Percentiles rank a stretch among this genome's conserved stretches.
Conservation (phyloP, 2,329 filamentous ascomycete genomes). For the Xylariaceae sp. region DNA sequence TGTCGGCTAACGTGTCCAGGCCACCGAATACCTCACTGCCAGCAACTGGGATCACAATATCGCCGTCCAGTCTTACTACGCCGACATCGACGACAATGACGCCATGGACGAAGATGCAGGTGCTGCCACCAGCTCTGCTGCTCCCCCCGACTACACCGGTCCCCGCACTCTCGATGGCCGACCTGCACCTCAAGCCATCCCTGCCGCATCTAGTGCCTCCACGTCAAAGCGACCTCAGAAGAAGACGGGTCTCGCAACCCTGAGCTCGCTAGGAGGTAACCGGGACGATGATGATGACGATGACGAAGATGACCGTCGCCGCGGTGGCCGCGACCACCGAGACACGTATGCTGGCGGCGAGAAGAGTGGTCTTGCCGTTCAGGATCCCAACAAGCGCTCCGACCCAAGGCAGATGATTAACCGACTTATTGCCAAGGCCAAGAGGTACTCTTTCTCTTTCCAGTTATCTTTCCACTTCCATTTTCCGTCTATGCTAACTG, state of each 20-base stretch:
- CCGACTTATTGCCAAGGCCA: constrained; percentile 60
- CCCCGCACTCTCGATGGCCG: constrained; percentile 59
- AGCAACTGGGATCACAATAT: constrained; percentile 62
- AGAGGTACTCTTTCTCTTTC: constrained; percentile 40
- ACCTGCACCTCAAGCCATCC: constrained; percentile 45
- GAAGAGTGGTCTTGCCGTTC: constrained; percentile 68
- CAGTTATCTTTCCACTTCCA: background rate
- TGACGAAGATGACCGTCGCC: constrained; percentile 36
- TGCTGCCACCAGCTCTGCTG: constrained; percentile 28
- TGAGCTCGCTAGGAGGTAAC: constrained; percentile 49
- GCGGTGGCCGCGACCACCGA: constrained; percentile 48
- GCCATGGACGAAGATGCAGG: constrained; percentile 38
- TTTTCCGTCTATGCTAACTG: constrained; percentile 12
- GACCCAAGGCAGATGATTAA: constrained; percentile 54
- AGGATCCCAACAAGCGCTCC: constrained; percentile 52
- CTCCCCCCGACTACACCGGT: constrained; percentile 47
- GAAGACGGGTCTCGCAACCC: constrained; percentile 56
- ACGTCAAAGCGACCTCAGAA: constrained; percentile 43
- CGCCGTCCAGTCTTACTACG: constrained; percentile 59
- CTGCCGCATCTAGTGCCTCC: constrained; percentile 28
- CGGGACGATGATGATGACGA: constrained; percentile 51
- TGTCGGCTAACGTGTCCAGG: constrained; percentile 40
- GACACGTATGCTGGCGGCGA: constrained; percentile 81
- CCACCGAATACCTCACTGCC: constrained; percentile 59
- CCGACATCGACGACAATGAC: constrained; percentile 46